These are phyloP conservation scores for Globisporangium nunn DNA, from an alignment of 352 stramenopile genomes.

Conservation along the genomic window DNA sequence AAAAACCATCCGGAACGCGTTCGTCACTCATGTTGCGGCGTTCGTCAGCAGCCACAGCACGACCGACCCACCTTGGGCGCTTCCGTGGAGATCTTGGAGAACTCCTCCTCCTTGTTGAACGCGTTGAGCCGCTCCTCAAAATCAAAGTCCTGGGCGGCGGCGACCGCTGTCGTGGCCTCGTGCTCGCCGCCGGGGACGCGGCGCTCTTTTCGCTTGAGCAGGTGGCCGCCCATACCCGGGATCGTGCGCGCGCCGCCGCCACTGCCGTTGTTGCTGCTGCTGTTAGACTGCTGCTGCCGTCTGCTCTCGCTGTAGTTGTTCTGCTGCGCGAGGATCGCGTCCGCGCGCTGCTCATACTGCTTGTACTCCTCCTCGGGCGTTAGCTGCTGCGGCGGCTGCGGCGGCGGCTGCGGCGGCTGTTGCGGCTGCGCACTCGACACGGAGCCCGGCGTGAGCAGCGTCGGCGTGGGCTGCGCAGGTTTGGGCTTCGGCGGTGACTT, in stretches of 20 bases:
- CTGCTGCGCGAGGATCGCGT: slow-evolving; percentile 12
- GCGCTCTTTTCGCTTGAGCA: slow-evolving; percentile 76
- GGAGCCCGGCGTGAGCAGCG: slow-evolving; percentile 47
- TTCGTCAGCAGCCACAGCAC: neutral
- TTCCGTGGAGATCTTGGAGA: slow-evolving; percentile 52
- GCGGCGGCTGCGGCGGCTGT: slow-evolving; percentile 11
- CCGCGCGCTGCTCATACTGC: slow-evolving; percentile 16
- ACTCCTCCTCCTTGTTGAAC: slow-evolving; percentile 80
- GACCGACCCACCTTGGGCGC: slow-evolving; percentile 29
- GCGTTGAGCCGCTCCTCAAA: slow-evolving; percentile 54
- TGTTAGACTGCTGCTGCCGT: slow-evolving; percentile 11
- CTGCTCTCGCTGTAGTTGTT: slow-evolving; percentile 14
- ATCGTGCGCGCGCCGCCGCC: slow-evolving; percentile 41
- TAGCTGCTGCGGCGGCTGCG: slow-evolving; percentile 11
- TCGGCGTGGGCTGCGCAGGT: slow-evolving; percentile 20
- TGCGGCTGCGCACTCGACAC: slow-evolving; percentile 27
- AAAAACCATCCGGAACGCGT: neutral
- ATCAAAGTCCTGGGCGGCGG: slow-evolving; percentile 47
- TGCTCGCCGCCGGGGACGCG: slow-evolving; percentile 37
- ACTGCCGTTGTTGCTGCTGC: neutral
- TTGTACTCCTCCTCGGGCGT: slow-evolving; percentile 11
- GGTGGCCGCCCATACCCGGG: slow-evolving; percentile 72
- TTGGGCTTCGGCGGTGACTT: slow-evolving; percentile 9
- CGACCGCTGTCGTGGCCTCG: slow-evolving; percentile 15
- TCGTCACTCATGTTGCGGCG: neutral